Conservation (phyloP, 2,329 filamentous ascomycete genomes). For the Penicillium sp. region DNA sequence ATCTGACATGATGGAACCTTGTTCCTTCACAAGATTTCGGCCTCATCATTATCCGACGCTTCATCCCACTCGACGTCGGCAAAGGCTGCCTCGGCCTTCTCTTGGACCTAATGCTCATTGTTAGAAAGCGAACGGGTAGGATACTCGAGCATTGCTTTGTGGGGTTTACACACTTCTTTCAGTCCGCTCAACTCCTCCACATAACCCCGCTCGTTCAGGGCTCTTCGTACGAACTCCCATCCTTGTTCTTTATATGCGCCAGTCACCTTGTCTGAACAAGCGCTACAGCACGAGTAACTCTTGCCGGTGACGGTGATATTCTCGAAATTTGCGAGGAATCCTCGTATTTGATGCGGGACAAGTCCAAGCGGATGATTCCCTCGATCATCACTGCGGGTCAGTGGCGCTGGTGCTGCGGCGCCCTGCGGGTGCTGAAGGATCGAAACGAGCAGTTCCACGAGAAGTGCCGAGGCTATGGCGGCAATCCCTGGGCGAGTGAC, state of each 20-base stretch:
- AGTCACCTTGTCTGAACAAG: slow-evolving; percentile 60
- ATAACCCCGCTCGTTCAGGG: slow-evolving; percentile 62
- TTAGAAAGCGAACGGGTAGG: slow-evolving; percentile 19
- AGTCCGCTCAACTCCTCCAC: slow-evolving; percentile 65
- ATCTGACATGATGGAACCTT: background rate
- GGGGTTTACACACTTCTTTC: slow-evolving; percentile 49
- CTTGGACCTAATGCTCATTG: slow-evolving; percentile 41
- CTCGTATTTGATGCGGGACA: slow-evolving; percentile 65
- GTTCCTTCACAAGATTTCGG: slow-evolving; percentile 26
- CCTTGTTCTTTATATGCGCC: slow-evolving; percentile 55
- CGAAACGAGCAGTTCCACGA: slow-evolving; percentile 87
- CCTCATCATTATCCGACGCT: slow-evolving; percentile 40
- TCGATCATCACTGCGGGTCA: slow-evolving; percentile 32
- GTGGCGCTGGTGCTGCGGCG: slow-evolving; percentile 43
- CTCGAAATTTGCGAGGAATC: slow-evolving; percentile 62
- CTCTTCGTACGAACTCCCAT: slow-evolving; percentile 63
- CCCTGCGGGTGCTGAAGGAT: slow-evolving; percentile 78
- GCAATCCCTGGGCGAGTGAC: slow-evolving; percentile 93
- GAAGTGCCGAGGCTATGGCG: slow-evolving; percentile 83
- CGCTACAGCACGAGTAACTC: slow-evolving; percentile 64
- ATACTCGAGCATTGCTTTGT: background rate
- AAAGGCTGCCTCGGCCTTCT: slow-evolving; percentile 47
- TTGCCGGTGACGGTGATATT: slow-evolving; percentile 59
- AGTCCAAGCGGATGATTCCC: slow-evolving; percentile 51
- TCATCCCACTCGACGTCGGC: slow-evolving; percentile 50